A percentile compares a stretch with the other conserved stretches of the same genome.
phyloP scores from a whole-genome alignment of 2,329 filamentous ascomycete species.

The Nothophoma quercina region DNA sequence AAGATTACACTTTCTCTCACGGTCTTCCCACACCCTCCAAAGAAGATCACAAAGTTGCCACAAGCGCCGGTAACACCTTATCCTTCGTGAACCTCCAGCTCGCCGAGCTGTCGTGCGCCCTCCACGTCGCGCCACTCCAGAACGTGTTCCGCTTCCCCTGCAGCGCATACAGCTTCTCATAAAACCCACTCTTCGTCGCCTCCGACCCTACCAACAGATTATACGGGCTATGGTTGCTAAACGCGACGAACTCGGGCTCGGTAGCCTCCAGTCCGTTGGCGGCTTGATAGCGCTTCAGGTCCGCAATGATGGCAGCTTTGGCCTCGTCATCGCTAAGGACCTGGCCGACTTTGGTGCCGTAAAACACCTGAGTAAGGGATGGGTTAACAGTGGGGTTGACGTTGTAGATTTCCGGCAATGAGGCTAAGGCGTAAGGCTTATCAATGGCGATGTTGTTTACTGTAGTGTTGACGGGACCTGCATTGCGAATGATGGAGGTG shows the following conservation, averaged over 20 bases:
- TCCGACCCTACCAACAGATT: constrained; percentile 21
- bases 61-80: constrained; percentile 43
- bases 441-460: constrained; percentile 37
- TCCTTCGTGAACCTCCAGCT: constrained; percentile 44
- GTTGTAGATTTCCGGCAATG: constrained; percentile 5
- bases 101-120: constrained; percentile 25
- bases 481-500: constrained; percentile 49
- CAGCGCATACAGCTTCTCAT: constrained; percentile 30
- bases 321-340: constrained; percentile 23
- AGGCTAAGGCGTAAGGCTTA: constrained; percentile 39
- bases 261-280: constrained; percentile 9
- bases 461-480: constrained; percentile 38
- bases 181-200: constrained; percentile 28
- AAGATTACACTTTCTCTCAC: too few species aligned
- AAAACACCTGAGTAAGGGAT: constrained; percentile 22
- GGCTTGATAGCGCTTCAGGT: constrained; percentile 20
- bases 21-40: too few species aligned
- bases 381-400: background rate
- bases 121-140: constrained; percentile 30
- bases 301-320: constrained; percentile 26
- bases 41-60: constrained; percentile 20
- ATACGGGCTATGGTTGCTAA: constrained; percentile 39
- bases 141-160: constrained; percentile 32
- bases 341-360: constrained; percentile 24
- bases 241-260: constrained; percentile 29